Evolutionary conservation across 495 filamentous ascomycete genomes (phyloP), one percentile per base, ranked within the genome.

Genomic region (Podospora conica): DNA sequence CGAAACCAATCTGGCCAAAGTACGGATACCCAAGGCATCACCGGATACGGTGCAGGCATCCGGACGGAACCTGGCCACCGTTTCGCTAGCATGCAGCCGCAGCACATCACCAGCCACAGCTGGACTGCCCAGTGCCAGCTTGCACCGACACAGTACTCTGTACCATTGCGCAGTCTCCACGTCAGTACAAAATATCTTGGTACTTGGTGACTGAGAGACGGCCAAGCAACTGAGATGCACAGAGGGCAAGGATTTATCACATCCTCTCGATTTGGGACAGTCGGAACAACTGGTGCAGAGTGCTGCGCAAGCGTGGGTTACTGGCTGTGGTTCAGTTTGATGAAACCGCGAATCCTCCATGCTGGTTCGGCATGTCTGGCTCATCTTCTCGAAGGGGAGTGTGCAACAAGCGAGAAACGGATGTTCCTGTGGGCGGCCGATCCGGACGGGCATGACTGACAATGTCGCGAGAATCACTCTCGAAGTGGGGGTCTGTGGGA

Each of bases 261-360:
- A 48, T n/a, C 40, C 40, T 18, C 40, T 5, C 58, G 2, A 18
- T 48, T n/a, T 6, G 18, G 40, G 22, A 12, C 18, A 15, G 55
- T 57, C 55, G 21, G 23, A 10, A 21, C 21, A 56, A 24, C 53
- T 53, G 28, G 55, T 55, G 24, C 53, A 29, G 29, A 53, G 48
- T n/a, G n/a, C n/a, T n/a, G n/a, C n/a, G n/a, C n/a, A n/a, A n/a
- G n/a, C n/a, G 31, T 63, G 53, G 61, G 60, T 27, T 61, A 24
- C 25, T 23, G 24, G 57, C 55, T 12, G 27, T 58, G 57, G 62
- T 64, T 64, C 57, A 55, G 63, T 64, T 64, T 64, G 55, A 64
- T 64, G 63, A 55, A 64, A 64, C 58, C 63, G 63, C 27, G 57
- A 29, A 58, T 64, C 63, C 28, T 58, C 63, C 57, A 58, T 64